phyloP scores from a whole-genome alignment of 2,329 filamentous ascomycete species.

The Cytospora leucostoma region DNA sequence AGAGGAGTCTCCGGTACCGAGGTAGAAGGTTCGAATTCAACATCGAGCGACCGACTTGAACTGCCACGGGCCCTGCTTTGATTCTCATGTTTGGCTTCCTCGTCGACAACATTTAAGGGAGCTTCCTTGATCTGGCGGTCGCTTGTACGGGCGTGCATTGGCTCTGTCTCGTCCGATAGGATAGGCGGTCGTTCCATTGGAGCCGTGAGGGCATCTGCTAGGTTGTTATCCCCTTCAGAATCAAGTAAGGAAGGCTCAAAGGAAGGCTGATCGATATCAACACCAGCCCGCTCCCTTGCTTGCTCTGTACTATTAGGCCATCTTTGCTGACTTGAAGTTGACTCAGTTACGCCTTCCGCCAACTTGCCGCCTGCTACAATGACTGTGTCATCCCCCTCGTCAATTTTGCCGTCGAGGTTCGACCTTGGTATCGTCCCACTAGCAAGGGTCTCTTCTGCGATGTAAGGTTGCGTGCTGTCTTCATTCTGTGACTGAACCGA shows the following conservation, averaged over 20 bases:
- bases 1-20: conserved; percentile 19
- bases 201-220: conserved; percentile 14
- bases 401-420: conserved; percentile 1
- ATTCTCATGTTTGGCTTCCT: conserved; percentile 4
- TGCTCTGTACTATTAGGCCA: not conserved
- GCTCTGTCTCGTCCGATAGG: not conserved
- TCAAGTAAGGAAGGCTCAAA: not conserved
- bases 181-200: conserved; percentile 9
- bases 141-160: not conserved
- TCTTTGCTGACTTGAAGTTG: not conserved
- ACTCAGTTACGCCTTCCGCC: not conserved
- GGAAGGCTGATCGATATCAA: not conserved
- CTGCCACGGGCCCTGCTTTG: conserved; percentile 7
- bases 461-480: not conserved
- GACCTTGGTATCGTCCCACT: conserved; percentile 6
- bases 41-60: conserved; percentile 21
- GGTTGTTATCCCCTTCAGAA: not conserved
- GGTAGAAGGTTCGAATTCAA: conserved; percentile 3
- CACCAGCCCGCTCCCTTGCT: not conserved
- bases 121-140: not conserved
- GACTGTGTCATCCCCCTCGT: conserved; percentile 6
- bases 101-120: not conserved
- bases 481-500: not conserved
- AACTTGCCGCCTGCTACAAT: conserved; percentile 5
- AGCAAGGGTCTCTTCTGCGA: conserved; percentile 3